Conservation (phyloP, 1,139 yeast genomes). For the Saccharomyces hybrid region DNA sequence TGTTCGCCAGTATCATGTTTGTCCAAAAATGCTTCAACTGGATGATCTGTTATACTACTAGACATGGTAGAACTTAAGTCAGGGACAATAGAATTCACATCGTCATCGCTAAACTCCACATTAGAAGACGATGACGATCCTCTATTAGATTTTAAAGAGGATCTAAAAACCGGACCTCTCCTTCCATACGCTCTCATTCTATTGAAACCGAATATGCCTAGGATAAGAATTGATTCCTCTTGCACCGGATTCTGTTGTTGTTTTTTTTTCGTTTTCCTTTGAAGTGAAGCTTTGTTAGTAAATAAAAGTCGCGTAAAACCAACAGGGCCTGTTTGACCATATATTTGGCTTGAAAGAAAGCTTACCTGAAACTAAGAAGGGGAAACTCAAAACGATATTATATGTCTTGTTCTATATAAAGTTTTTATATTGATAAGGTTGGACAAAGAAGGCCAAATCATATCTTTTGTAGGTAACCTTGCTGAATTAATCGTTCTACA, state of each 20-base stretch:
- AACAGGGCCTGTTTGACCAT: not conserved
- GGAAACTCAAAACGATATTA: not conserved
- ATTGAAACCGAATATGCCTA: not conserved
- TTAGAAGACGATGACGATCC: not conserved
- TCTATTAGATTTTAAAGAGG: not conserved
- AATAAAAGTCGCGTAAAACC: not conserved
- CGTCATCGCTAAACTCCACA: not conserved
- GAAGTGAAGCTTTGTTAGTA: not conserved
- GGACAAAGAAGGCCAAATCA: constrained; percentile 20
- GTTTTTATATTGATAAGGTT: not conserved
- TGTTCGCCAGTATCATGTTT: not conserved
- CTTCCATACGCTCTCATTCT: not conserved
- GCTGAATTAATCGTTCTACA: constrained; percentile 88
- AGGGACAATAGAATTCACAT: not conserved
- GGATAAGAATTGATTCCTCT: not conserved
- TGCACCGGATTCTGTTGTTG: not conserved
- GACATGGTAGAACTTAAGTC: not conserved
- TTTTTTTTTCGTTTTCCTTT: not conserved
- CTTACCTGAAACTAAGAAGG: not conserved
- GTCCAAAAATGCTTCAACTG: not conserved
- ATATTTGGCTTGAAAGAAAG: not conserved
- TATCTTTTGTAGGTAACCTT: constrained; percentile 80
- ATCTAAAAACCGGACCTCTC: not conserved
- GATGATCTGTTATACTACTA: not conserved
- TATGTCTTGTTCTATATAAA: not conserved